Evolutionary conservation across 495 filamentous ascomycete species (phyloP).

Genomic region (Lasiosphaeriaceae sp.): DNA sequence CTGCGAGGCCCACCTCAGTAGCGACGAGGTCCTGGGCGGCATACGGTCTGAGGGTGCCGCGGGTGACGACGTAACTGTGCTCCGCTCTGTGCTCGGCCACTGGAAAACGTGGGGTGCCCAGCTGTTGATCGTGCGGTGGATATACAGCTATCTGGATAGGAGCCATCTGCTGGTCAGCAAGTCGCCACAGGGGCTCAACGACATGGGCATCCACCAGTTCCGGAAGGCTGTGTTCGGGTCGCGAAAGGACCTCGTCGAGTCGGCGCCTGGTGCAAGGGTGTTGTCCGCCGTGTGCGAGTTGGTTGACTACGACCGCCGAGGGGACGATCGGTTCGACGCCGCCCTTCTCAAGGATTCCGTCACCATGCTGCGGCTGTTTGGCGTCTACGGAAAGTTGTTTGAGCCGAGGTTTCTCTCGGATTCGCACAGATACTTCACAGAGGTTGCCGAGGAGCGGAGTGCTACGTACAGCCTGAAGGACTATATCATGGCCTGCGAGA

Average conservation of each 20-base stretch:
- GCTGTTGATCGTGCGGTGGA: slow-evolving; percentile 70
- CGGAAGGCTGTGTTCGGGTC: slow-evolving; percentile 53
- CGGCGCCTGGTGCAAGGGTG: slow-evolving; percentile 50
- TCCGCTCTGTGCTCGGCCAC: slow-evolving; percentile 59
- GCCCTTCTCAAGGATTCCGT: slow-evolving; percentile 65
- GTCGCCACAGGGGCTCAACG: slow-evolving; percentile 47
- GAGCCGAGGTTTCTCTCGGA: slow-evolving; percentile 66
- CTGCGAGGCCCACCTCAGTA: slow-evolving; percentile 60
- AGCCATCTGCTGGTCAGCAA: slow-evolving; percentile 69
- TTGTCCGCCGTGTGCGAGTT: slow-evolving; percentile 72
- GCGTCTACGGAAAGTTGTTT: slow-evolving; percentile 72
- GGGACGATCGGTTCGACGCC: slow-evolving; percentile 46
- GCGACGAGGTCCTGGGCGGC: slow-evolving; percentile 45
- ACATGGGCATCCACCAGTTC: slow-evolving; percentile 55
- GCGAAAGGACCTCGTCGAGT: neutral
- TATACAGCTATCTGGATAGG: slow-evolving; percentile 91
- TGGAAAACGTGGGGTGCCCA: slow-evolving; percentile 81
- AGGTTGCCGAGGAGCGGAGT: slow-evolving; percentile 62
- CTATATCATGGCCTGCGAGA: slow-evolving; percentile 65
- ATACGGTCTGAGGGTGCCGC: slow-evolving; percentile 34
- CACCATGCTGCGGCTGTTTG: slow-evolving; percentile 74
- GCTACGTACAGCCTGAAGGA: slow-evolving; percentile 53
- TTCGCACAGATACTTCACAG: slow-evolving; percentile 60
- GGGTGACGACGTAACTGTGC: slow-evolving; percentile 33
- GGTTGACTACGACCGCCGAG: slow-evolving; percentile 65